These are phyloP conservation scores for Allium cepa DNA, from an alignment of 106 monocot species.

Conservation along the genomic window DNA sequence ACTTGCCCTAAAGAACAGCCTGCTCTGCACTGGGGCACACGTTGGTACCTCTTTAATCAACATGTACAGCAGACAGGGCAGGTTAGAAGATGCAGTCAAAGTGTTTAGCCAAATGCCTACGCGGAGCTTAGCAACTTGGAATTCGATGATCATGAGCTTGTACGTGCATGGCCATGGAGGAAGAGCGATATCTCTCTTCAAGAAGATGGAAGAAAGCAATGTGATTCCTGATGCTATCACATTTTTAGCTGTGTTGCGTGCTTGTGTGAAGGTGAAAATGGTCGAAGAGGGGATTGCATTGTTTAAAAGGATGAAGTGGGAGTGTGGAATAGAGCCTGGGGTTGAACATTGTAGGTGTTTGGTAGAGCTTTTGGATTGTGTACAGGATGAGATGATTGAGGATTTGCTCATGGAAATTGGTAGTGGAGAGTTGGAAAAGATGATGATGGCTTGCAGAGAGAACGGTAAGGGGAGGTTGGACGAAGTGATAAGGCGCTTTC, in stretches of 20 bases:
- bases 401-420: constrained; percentile 10
- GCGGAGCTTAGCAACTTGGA: constrained; percentile 64
- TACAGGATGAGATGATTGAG: neutral
- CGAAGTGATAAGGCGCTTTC: neutral
- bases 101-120: constrained; percentile 44
- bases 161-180: constrained; percentile 53
- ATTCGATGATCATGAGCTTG: constrained; percentile 70
- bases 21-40: constrained; percentile 14
- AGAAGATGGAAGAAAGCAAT: constrained; percentile 31
- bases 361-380: constrained; percentile 36
- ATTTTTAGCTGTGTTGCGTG: constrained; percentile 53
- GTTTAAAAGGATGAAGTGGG: constrained; percentile 31
- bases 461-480: constrained; percentile 5
- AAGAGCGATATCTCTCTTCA: constrained; percentile 54
- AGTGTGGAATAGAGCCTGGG: constrained; percentile 26
- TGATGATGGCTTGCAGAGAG: neutral
- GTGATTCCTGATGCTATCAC: constrained; percentile 53
- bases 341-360: constrained; percentile 43
- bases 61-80: constrained; percentile 83
- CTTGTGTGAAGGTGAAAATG: constrained; percentile 39
- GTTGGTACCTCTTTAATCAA: constrained; percentile 68
- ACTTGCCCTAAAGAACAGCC: constrained; percentile 24
- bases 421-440: neutral
- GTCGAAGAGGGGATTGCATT: constrained; percentile 29
- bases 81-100: constrained; percentile 34